Evolutionary conservation across 768 basidiomycete genomes (phyloP).

Genomic region (Tulasnella sp.): DNA sequence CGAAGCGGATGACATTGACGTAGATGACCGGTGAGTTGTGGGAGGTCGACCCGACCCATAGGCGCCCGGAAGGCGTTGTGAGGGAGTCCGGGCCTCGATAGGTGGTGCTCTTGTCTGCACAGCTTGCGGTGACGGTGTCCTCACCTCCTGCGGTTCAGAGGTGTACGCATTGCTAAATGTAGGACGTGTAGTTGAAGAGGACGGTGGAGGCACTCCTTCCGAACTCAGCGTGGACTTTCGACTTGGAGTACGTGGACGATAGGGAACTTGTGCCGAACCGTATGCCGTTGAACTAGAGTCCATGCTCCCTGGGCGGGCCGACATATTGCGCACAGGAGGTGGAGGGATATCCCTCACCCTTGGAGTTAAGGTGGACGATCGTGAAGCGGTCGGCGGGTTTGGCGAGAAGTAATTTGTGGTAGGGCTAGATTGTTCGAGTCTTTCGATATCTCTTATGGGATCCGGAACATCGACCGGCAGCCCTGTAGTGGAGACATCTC

Average conservation of each 20-base stretch:
- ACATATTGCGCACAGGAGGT: not conserved
- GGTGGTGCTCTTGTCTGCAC: not conserved
- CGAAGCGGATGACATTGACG: not conserved
- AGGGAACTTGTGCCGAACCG: not conserved
- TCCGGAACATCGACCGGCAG: not conserved
- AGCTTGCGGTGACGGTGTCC: not conserved
- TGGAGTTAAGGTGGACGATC: not conserved
- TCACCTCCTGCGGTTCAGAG: not conserved
- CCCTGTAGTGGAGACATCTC: conserved; percentile 54
- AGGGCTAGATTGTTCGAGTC: conserved; percentile 13
- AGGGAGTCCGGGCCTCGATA: not conserved
- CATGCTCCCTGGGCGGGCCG: not conserved
- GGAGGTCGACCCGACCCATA: not conserved
- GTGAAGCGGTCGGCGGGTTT: not conserved
- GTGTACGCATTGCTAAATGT: not conserved
- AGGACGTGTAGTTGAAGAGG: not conserved
- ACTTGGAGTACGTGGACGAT: not conserved
- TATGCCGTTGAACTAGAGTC: not conserved
- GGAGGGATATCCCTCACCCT: not conserved
- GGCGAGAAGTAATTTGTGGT: not conserved
- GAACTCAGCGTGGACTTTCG: not conserved
- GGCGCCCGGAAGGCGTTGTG: not conserved
- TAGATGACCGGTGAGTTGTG: not conserved
- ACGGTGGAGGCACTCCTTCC: not conserved
- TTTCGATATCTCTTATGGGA: not conserved